Evolutionary conservation across 2,329 filamentous ascomycete genomes (phyloP), one percentile per base, ranked within the genome.

Genomic region (Aureobasidium sp.): DNA sequence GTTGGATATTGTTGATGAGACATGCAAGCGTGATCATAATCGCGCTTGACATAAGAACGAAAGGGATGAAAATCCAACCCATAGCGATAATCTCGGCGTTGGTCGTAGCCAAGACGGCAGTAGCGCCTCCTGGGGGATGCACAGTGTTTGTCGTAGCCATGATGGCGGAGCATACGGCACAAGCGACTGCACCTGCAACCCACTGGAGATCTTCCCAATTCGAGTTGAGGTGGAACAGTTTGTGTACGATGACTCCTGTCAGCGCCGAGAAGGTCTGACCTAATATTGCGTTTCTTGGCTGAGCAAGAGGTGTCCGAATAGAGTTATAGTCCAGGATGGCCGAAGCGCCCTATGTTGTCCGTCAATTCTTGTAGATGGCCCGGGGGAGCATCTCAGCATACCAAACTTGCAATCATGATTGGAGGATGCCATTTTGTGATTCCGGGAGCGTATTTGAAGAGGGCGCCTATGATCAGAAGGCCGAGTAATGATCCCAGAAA

Each of bases 81-180:
- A 81, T 73, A 0, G 67, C 71, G 15, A 72, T 75, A 29, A 79
- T 72, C 2, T 70, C 66, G 2, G 74, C 68, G 3, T 76, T 70
- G 4, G 75, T 76, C 6, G 74, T 74, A 0, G 78, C 78, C 27
- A 81, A 68, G 1, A 80, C 72, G 2, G 79, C 78, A 10, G 77
- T 79, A 0, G 79, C 79, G 26, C 79, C 79, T 20, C 78, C 79
- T 8, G 79, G 79, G n/a, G 79, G 79, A 66, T 81, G 78, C 1
- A 79, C 73, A 1, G 77, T 80, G 50, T 76, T 76, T 4, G 78
- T 80, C 37, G 78, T 64, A 7, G 76, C 71, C 79, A 81, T 81
- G 15, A 76, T 72, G 27, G 75, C 70, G 7, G 75, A 77, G 5
- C 78, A 74, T 9, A 71, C 66, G 0, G 73, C 77, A 65, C 77